Evolutionary conservation across 129 eudicot genomes (phyloP).

Genomic region (Artemisia tridentata): DNA sequence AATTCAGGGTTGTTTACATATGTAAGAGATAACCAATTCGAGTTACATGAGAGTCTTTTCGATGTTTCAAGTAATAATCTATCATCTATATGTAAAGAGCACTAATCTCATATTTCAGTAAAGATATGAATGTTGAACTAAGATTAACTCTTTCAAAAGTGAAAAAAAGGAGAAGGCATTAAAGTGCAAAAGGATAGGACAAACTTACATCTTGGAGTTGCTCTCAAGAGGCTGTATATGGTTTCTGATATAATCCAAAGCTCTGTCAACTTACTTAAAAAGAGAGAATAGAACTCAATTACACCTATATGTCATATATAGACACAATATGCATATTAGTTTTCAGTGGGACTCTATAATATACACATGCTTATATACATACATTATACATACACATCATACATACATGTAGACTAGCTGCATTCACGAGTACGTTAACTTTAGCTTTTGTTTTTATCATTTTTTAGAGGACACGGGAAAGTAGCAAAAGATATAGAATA

Average conservation of each 20-base stretch:
- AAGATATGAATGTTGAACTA: neutral
- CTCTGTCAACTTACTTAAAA: conserved; percentile 29
- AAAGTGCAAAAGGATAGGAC: conserved; percentile 23
- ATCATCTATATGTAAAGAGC: neutral
- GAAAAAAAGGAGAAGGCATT: neutral
- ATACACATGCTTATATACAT: neutral
- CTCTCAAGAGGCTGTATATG: conserved; percentile 21
- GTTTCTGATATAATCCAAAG: conserved; percentile 29
- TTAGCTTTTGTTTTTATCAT: conserved; percentile 2
- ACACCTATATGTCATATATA: conserved; percentile 17
- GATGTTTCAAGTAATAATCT: neutral
- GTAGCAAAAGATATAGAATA: too few species aligned
- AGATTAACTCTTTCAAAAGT: neutral
- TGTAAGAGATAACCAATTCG: neutral
- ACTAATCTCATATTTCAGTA: conserved; percentile 1
- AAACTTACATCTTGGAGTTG: conserved; percentile 22
- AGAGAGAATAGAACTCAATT: conserved; percentile 29
- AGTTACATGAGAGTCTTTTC: neutral
- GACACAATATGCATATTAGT: conserved; percentile 29
- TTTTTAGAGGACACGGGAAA: too few species aligned
- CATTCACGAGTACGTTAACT: conserved; percentile 25
- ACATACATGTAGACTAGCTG: conserved; percentile 13
- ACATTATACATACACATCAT: conserved; percentile 3
- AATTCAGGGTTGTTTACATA: too few species aligned
- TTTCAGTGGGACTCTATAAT: neutral